phyloP scores from a whole-genome alignment of 2,329 filamentous ascomycete species.

The Fusarium annulatum region DNA sequence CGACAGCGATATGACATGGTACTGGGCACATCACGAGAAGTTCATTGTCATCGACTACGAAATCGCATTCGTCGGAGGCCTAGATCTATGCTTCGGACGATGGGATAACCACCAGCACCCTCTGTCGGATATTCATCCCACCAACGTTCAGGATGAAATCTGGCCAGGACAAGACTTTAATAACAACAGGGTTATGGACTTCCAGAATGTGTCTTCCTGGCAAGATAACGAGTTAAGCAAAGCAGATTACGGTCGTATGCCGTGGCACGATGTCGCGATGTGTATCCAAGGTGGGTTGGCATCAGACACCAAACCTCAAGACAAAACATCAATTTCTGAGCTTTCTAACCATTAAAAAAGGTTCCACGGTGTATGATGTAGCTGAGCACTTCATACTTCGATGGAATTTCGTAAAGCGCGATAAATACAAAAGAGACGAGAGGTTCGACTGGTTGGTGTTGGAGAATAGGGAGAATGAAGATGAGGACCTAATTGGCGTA shows the following conservation, averaged over 20 bases:
- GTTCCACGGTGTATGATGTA: constrained; percentile 94
- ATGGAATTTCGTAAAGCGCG: constrained; percentile 97
- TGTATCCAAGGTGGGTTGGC: constrained; percentile 11
- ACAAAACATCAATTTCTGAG: constrained; percentile 72
- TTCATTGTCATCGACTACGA: constrained; percentile 95
- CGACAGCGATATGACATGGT: constrained; percentile 76
- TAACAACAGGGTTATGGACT: constrained; percentile 97
- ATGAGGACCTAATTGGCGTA: constrained; percentile 89
- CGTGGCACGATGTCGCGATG: constrained; percentile 90
- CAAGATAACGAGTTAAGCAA: constrained; percentile 93
- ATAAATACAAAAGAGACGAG: constrained; percentile 94
- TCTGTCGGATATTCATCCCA: constrained; percentile 87
- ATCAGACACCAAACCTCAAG: not conserved
- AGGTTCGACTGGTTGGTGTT: constrained; percentile 87
- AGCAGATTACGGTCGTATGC: constrained; percentile 92
- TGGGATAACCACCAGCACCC: constrained; percentile 92
- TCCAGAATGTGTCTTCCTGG: constrained; percentile 91
- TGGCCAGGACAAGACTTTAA: constrained; percentile 99
- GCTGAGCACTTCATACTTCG: constrained; percentile 94
- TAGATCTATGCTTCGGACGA: constrained; percentile 94
- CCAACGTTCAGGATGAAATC: constrained; percentile 82
- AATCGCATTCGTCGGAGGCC: constrained; percentile 90
- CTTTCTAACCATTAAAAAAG: constrained; percentile 71
- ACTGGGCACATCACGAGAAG: constrained; percentile 98
- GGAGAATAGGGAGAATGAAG: constrained; percentile 77